Base-by-base conservation (phyloP, 192 early-diverging fungal genomes). In the Obelidium mucronatum region DNA sequence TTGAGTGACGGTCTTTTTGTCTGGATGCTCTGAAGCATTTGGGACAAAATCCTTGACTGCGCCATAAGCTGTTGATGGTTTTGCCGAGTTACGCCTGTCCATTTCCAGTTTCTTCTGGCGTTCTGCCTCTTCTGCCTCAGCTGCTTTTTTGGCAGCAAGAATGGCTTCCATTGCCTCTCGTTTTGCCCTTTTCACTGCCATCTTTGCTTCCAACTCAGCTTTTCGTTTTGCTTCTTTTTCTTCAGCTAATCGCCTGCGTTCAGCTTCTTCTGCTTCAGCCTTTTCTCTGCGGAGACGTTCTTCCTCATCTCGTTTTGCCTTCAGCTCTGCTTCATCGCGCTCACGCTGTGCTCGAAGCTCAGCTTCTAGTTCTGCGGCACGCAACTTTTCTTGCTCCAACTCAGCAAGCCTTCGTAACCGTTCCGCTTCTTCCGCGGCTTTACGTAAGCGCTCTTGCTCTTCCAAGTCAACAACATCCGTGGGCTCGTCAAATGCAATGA, bases 261-360 rank as follows among this genome's bases (percentile, higher is more conserved):
- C 73, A 0, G 73, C 56, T 58, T 67, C 73, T 77, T 78, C 67
- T 60, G 48, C 53, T 61, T 74, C 54, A 73, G 53, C 56, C 28
- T 73, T 56, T 35, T 34, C 58, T 56, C 65, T 52, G 4, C 13
- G 51, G 3, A 67, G 36, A 17, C 64, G 5, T 13, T 67, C 74
- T 40, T 67, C 35, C 67, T 76, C 65, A 22, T 54, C 53, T 67
- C 64, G 39, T n/a, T 48, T 30, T 17, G 53, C 68, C 40, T 67
- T 17, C 19, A 59, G n/a, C 19, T 37, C 67, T 1, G 64, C 75
- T 36, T 64, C 72, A 24, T 73, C 72, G 22, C 74, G 60, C 34
- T 66, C 74, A 28, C 44, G 62, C 65, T 75, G 33, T 11, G 61
- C 40, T 30, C 22, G 11, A 0, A 52, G 30, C 24, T 64, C 62